Evolutionary conservation across 2,329 filamentous ascomycete species (phyloP), one percentile per base, ranked within the genome.

Genomic region (Pseudopyrenochaeta lycopersici): DNA sequence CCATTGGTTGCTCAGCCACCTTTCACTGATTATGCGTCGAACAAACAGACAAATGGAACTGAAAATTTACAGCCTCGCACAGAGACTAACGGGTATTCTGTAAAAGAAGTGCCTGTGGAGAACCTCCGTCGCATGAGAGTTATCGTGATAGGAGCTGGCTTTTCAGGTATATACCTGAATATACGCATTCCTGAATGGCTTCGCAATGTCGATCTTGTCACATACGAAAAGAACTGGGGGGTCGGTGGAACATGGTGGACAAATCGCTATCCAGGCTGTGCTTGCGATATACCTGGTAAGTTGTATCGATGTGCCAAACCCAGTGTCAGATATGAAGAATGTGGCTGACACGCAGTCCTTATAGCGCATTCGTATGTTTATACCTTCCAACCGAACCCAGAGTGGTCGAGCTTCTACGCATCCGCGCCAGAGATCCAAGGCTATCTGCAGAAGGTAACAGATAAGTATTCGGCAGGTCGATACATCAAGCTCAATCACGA

Each of bases 351-450:
- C n/a, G n/a, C n/a, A n/a, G n/a, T n/a, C n/a, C n/a, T n/a, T n/a
- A n/a, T n/a, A n/a, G 10, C 44, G 32, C 44, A 38, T 18, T 12
- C 32, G 11, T 47, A 47, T 27, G n/a, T 17, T 3, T 47, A 23
- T 20, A 47, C 70, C 3, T 79, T 77, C 54, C 70, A 75, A 23
- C 73, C 74, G 2, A 78, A 77, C 21, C 73, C 74, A 0, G 56
- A 70, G 18, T 78, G 76, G 76, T 68, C 64, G 2, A 52, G 59
- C 3, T 77, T 74, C 61, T 78, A 77, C 49, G 67, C 70, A 12
- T 52, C 60, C 1, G 72, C 71, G 0, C 42, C 53, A 11, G 76
- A 77, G 54, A 78, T 79, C 27, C 56, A 65, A 12, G 62, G 66
- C 1, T 79, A 78, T 52, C 68, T 78, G 41, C 54, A 72, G 39